Evolutionary conservation across 495 filamentous ascomycete genomes (phyloP), one percentile per base, ranked within the genome.

Genomic region (Tuber calosporum): DNA sequence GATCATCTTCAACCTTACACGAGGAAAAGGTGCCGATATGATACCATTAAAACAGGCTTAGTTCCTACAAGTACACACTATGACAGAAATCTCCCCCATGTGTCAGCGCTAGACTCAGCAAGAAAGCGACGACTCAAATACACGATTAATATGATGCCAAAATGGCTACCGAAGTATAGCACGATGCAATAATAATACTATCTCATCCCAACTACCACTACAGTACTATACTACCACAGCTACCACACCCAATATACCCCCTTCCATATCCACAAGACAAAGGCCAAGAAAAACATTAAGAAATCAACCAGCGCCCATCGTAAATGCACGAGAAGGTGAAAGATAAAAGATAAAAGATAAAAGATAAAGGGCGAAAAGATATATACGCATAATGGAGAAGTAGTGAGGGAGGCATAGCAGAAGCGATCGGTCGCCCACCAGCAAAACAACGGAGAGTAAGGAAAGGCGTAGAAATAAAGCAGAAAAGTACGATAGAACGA

Each of bases 401-500:
- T 58, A 15, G 45, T 7, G 22, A n/a, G 2, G 30, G 9, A 58
- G 4, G 48, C 26, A 26, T n/a, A 34, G 17, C 9, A 34, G 34
- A 34, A 62, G 4, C 53, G 34, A 62, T 13, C 13, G 53, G 17
- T 17, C 53, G 15, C 30, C 53, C 19, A 62, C 53, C 13, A 34
- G 53, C 6, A 62, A 26, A 62, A 15, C 30, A 62, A 30, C 30
- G 19, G 42, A 43, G 11, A 26, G 45, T 6, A 45, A 72, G 71
- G 37, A 69, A 69, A 69, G 38, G 22, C 19, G 34, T 26, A 45
- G 30, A 69, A 53, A 43, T 58, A 66, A 70, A 37, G 45, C 43
- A 72, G 36, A 72, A 48, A 72, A 67, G 17, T 39, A 77, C 34
- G 48, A 58, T 58, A 62, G 30, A 62, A 17, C 53, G 53, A 30